These are phyloP conservation scores for Nigrospora osmanthi DNA, from an alignment of 2,329 filamentous ascomycete species.

Conservation along the genomic window DNA sequence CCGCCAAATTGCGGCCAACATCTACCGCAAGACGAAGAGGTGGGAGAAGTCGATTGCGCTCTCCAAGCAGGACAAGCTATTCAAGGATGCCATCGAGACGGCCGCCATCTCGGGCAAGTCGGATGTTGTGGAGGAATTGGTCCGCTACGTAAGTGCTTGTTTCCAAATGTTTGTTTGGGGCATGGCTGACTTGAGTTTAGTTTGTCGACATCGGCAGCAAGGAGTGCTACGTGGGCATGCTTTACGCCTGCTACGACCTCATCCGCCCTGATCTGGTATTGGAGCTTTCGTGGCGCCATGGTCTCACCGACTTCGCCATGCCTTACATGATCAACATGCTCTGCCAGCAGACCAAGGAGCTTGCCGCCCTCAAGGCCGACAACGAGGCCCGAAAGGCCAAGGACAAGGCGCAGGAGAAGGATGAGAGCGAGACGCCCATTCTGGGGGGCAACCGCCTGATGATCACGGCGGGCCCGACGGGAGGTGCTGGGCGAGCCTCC, in stretches of 20 bases:
- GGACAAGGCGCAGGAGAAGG: conserved; percentile 66
- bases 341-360: conserved; percentile 79
- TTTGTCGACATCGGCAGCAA: conserved; percentile 99
- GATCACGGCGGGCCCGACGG: conserved; percentile 82
- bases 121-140: conserved; percentile 89
- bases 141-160: conserved; percentile 79
- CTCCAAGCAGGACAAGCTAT: conserved; percentile 98
- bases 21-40: conserved; percentile 99
- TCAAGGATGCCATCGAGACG: conserved; percentile 99
- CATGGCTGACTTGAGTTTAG: conserved; percentile 40
- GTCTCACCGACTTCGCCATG: conserved; percentile 96
- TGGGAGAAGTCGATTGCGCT: conserved; percentile 99
- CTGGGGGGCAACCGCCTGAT: conserved; percentile 82
- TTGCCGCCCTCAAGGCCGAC: conserved; percentile 81
- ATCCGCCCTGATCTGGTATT: conserved; percentile 88
- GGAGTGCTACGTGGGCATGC: conserved; percentile 99
- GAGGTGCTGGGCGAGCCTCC: conserved; percentile 39
- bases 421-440: conserved; percentile 90
- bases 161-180: background rate
- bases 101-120: conserved; percentile 83
- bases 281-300: conserved; percentile 94
- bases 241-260: conserved; percentile 97
- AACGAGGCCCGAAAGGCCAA: conserved; percentile 87
- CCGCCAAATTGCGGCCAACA: conserved; percentile 94
- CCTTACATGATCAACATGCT: conserved; percentile 99